These are phyloP conservation scores for Ochetophila trinervis DNA, from an alignment of 306 rosid species.

Conservation along the genomic window DNA sequence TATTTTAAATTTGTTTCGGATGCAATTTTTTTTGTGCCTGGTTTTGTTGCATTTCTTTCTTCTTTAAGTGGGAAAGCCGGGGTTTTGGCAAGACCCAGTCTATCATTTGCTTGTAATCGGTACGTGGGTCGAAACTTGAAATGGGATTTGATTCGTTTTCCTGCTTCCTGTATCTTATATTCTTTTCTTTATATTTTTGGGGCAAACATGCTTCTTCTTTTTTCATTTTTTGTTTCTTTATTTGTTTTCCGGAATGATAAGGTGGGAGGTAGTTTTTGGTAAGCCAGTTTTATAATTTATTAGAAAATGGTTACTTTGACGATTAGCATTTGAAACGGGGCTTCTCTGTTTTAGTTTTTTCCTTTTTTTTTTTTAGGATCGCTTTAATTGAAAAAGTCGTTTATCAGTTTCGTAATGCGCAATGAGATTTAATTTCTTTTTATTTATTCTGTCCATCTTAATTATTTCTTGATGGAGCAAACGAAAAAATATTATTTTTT, in stretches of 20 bases:
- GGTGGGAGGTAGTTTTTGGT: conserved; percentile 27
- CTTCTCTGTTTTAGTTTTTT: background rate
- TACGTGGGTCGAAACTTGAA: conserved; percentile 24
- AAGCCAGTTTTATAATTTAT: conserved; percentile 1
- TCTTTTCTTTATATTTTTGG: background rate
- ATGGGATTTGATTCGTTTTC: background rate
- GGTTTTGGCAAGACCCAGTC: conserved; percentile 9
- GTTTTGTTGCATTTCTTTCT: conserved; percentile 29
- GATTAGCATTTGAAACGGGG: conserved; percentile 22
- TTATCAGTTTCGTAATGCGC: conserved; percentile 2
- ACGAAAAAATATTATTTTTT: too few relatives aligned
- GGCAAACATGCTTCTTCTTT: too few relatives aligned
- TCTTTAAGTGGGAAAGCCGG: conserved; percentile 23
- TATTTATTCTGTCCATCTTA: background rate
- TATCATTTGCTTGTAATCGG: conserved; percentile 21
- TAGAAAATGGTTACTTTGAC: background rate
- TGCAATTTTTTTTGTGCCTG: conserved; percentile 1
- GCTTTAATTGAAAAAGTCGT: conserved; percentile 23
- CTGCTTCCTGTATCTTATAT: background rate
- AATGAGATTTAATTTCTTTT: conserved; percentile 21
- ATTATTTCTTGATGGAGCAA: too few relatives aligned
- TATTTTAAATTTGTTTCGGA: background rate
- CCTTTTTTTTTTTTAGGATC: conserved; percentile 9
- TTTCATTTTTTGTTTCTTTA: background rate
- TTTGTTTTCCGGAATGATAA: conserved; percentile 15